Evolutionary conservation across 352 stramenopile species (phyloP).

Genomic region (Globisporangium alternatum): DNA sequence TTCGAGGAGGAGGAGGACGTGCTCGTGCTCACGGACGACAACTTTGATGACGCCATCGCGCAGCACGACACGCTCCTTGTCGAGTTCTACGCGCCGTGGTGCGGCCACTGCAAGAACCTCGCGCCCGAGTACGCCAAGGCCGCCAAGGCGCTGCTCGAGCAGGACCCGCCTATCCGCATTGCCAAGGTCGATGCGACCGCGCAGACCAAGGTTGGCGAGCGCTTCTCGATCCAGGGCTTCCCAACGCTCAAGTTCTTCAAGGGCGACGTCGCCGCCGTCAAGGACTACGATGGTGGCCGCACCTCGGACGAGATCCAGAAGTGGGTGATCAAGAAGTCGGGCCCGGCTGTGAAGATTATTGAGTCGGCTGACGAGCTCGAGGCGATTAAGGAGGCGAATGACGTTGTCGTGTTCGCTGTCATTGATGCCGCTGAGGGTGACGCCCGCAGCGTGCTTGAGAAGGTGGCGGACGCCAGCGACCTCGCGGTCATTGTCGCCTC

Average conservation of each 20-base stretch:
- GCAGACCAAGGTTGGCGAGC: slow-evolving; percentile 73
- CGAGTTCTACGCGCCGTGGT: slow-evolving; percentile 95
- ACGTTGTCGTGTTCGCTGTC: slow-evolving; percentile 84
- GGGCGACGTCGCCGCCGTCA: slow-evolving; percentile 67
- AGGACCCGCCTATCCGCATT: slow-evolving; percentile 73
- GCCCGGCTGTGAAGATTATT: slow-evolving; percentile 85
- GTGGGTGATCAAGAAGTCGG: slow-evolving; percentile 92
- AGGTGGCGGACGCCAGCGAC: slow-evolving; percentile 71
- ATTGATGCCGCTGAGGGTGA: slow-evolving; percentile 80
- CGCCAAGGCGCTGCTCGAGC: slow-evolving; percentile 74
- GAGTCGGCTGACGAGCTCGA: slow-evolving; percentile 64
- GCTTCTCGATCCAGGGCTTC: slow-evolving; percentile 86
- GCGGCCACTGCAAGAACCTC: slow-evolving; percentile 93
- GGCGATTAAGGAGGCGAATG: slow-evolving; percentile 75
- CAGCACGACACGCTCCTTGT: slow-evolving; percentile 88
- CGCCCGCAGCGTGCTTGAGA: slow-evolving; percentile 62
- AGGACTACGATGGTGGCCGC: slow-evolving; percentile 88
- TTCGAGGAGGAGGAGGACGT: slow-evolving; percentile 90
- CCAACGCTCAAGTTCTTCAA: slow-evolving; percentile 94
- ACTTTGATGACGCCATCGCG: slow-evolving; percentile 87
- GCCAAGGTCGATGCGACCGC: slow-evolving; percentile 89
- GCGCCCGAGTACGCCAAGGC: slow-evolving; percentile 87
- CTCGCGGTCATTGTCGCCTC: slow-evolving; percentile 77
- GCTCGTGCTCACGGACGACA: slow-evolving; percentile 89
- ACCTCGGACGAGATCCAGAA: slow-evolving; percentile 85